Percentiles rank a stretch among this genome's conserved stretches.
Conservation (phyloP, 257 asterid species). For the Orobanche coerulescens region DNA sequence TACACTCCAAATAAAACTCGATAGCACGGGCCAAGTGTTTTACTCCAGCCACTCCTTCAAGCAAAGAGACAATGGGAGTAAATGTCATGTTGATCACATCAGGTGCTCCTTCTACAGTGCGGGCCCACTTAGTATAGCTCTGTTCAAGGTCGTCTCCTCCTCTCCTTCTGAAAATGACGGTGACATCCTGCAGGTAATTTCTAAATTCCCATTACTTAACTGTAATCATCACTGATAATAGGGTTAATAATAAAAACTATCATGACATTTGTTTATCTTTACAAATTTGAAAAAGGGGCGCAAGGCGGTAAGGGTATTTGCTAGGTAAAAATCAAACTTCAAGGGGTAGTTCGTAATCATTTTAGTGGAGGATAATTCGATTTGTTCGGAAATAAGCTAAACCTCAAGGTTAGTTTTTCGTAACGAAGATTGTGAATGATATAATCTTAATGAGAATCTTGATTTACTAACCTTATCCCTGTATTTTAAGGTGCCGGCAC, state of each 20-base stretch:
- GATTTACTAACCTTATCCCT: conserved; percentile 86
- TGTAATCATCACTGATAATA: background rate
- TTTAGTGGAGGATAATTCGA: background rate
- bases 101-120: conserved; percentile 81
- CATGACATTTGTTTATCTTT: background rate
- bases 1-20: conserved; percentile 88
- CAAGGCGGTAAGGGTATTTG: no score
- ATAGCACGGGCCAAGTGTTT: conserved; percentile 85
- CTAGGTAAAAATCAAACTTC: background rate
- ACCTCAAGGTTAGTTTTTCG: no score
- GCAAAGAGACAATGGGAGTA: conserved; percentile 77
- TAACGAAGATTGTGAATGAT: background rate
- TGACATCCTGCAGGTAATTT: conserved; percentile 79
- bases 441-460: background rate
- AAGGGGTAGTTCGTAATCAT: background rate
- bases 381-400: no score
- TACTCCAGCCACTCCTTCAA: conserved; percentile 82
- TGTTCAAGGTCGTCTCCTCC: conserved; percentile 99
- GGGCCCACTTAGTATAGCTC: conserved; percentile 89
- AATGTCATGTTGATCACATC: conserved; percentile 96
- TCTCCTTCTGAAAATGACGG: conserved; percentile 95
- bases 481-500: conserved; percentile 71
- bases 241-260: background rate
- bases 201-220: conserved; percentile 4
- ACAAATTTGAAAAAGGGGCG: no score